Evolutionary conservation across 2,329 filamentous ascomycete genomes (phyloP), one percentile per base, ranked within the genome.

Genomic region (Fusarium algeriense): DNA sequence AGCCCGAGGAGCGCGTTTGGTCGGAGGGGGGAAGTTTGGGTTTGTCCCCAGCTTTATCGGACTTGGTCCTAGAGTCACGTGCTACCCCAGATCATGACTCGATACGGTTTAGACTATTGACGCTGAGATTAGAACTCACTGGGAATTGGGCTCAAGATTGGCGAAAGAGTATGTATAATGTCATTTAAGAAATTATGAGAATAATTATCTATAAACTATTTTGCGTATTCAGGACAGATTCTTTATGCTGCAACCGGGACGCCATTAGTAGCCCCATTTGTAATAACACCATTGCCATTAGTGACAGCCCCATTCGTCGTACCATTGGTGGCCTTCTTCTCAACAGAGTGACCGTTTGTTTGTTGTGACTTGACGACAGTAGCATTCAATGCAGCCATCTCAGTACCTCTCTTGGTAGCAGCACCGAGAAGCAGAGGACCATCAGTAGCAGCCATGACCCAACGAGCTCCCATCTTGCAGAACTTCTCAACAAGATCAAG

Each of bases 401-500:
- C 73, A 5, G 44, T 11, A 1, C 65, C 75, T 44, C 74, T 57
- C 73, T 78, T 78, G 6, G 64, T 57, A 10, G 77, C 77, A 11
- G 73, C 76, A 2, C 68, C 69, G 14, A 78, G 64, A 5, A 78
- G 65, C 4, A 78, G 57, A 12, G 77, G 77, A 0, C 73, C 77
- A 20, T 78, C 77, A 2, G 76, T 78, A 7, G 77, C 77, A 17
- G 77, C 77, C 77, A 78, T 78, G 8, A 75, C 74, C 74, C 74
- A 76, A 12, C 70, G 53, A n/a, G 74, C 74, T 26, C 74, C 77
- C 77, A 79, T 77, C 43, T 62, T 57, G 44, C 75, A 79, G 40
- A 77, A 79, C 74, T 79, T 84, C 80, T 76, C 74, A 0, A 85
- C 75, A 7, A 84, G 76, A 64, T 85, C 83, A 32, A 83, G 73